Evolutionary conservation across 768 basidiomycete genomes (phyloP), one percentile per base, ranked within the genome.

Genomic region (Serpula lacrymans): DNA sequence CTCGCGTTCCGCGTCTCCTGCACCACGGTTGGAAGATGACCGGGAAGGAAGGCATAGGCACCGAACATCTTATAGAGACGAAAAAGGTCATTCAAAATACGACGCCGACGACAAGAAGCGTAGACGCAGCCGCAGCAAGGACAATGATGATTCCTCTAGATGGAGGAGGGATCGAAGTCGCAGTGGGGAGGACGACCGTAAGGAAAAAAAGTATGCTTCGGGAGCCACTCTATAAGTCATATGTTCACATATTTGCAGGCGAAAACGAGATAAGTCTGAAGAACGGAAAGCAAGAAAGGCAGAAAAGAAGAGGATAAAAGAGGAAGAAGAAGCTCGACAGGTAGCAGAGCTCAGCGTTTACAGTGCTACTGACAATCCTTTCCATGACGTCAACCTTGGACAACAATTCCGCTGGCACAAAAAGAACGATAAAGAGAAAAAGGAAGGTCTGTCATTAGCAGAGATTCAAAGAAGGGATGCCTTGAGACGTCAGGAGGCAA

Each of bases 331-430:
- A 55, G 85, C 88, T 17, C 83, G 94, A 20, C 84, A 87, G 52
- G 84, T 96, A 12, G 92, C 91, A 8, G 95, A 98, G 63, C 76
- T 98, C 30, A 94, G 92, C 50, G 86, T 96, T 49, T 98, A 98
- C 70, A 93, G 91, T 50, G 89, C 93, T 34, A 82, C 84, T 10
- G 94, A 98, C 72, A 99, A 98, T 57, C 96, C 96, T 0, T 99
- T 98, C 71, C 91, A 96, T 65, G 96, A 98, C 53, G 84, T 90
- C 47, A 97, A 98, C 62, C 83, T 98, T 23, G 86, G 84, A 16
- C 90, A 97, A 58, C 91, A 94, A 60, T 99, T 99, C 64, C 82
- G 88, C 43, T 99, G 96, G 96, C 89, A 93, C 68, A 99, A 99
- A 74, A 99, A 99, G 70, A 78, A 82, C 20, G 96, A 99, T 62